A percentile compares a stretch with the other conserved stretches of the same genome.
Conservation (phyloP, 2,329 filamentous ascomycete species). For the Trichoderma sp. region DNA sequence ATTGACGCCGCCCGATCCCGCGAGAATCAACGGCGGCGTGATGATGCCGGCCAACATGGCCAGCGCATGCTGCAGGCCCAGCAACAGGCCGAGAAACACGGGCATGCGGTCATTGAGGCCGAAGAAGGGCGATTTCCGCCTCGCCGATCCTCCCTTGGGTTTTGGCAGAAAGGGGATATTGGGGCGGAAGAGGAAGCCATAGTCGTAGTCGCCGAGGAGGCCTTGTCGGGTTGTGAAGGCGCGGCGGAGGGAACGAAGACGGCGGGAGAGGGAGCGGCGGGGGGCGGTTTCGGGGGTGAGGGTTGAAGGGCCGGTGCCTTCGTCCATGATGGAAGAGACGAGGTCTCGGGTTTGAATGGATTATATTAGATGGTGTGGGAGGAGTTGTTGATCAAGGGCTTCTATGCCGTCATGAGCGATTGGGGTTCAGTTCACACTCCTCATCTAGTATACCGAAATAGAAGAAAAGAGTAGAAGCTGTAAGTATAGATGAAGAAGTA, state of each 20-base stretch:
- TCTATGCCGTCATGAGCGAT: neutral
- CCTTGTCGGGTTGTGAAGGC: slow-evolving; percentile 65
- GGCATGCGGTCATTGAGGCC: slow-evolving; percentile 80
- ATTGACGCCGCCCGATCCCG: slow-evolving; percentile 63
- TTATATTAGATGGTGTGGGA: neutral
- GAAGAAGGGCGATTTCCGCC: slow-evolving; percentile 70
- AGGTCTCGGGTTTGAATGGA: neutral
- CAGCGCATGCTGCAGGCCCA: slow-evolving; percentile 78
- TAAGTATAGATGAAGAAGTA: no score
- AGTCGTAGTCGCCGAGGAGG: slow-evolving; percentile 84
- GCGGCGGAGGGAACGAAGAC: slow-evolving; percentile 34
- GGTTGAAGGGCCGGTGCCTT: slow-evolving; percentile 55
- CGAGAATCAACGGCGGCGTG: slow-evolving; percentile 74
- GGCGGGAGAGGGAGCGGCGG: slow-evolving; percentile 35
- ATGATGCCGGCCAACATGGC: slow-evolving; percentile 77
- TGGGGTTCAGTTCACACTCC: neutral
- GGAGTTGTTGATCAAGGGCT: slow-evolving; percentile 28
- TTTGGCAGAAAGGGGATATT: slow-evolving; percentile 80
- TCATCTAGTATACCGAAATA: neutral
- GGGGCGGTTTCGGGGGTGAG: slow-evolving; percentile 47
- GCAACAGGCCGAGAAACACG: slow-evolving; percentile 69
- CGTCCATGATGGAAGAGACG: slow-evolving; percentile 48
- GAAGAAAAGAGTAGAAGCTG: neutral
- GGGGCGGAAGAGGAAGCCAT: slow-evolving; percentile 80
- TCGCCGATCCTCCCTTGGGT: slow-evolving; percentile 6